Evolutionary conservation across 129 eudicot species (phyloP), one percentile per base, ranked within the genome.

Genomic region (Artemisia argyi): DNA sequence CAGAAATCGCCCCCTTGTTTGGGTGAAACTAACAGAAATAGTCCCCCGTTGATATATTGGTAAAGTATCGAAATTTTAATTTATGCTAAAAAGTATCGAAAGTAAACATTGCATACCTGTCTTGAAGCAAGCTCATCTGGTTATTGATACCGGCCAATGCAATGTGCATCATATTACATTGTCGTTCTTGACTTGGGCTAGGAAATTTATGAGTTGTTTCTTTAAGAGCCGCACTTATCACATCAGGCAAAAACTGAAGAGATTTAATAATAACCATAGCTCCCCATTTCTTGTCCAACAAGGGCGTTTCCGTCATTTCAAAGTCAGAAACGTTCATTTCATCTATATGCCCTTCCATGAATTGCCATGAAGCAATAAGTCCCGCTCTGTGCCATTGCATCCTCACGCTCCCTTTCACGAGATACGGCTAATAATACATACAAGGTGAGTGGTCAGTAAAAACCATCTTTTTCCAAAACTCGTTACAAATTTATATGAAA

Each of bases 301-400:
- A 57, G 55, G 87, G 78, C 17, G 74, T 80, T 46, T 79, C 84
- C 6, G 68, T 62, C 52, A 66, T 65, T 72, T 80, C 81, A 73
- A 66, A 61, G 39, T 81, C 88, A 17, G 76, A 82, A 18, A 26
- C 77, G 74, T 73, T 61, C 67, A 63, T 59, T 73, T 86, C 86
- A 56, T 80, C 90, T 1, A 82, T 72, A 76, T 88, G 91, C 71
- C 88, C 96, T 73, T 95, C 97, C 85, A 88, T 66, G 80, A 90
- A 95, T 66, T 91, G 91, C 99, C 99, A 95, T 11, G 97, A 84
- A 73, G 90, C 91, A 66, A 95, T 90, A 68, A 95, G 97, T 50
- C 99, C 99, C 13, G 88, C 83, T 83, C 96, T 86, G 75, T 95
- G 97, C 99, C 99, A 95, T 73, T 90, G 97, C 99, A 95, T 95